Conservation (phyloP, 139 green algal genomes). For the Auxenochlorella pyrenoidosa region DNA sequence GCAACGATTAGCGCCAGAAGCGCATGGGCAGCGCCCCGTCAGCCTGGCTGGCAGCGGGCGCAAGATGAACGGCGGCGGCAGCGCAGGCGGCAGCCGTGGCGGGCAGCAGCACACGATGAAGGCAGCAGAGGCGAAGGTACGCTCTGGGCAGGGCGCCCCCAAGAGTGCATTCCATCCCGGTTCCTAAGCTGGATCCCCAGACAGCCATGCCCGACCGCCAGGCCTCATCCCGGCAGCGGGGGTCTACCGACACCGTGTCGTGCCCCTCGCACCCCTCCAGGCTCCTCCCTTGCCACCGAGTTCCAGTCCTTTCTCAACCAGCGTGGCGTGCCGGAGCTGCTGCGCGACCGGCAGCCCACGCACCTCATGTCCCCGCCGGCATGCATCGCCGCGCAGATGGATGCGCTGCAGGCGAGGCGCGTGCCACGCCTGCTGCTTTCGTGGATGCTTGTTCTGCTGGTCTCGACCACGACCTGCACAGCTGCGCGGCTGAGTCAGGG, state of each 20-base stretch:
- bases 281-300: neutral
- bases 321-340: neutral
- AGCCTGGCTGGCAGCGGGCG: neutral
- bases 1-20: too few species aligned
- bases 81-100: neutral
- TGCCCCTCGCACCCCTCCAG: neutral
- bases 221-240: too few species aligned
- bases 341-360: neutral
- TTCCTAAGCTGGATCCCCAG: too few species aligned
- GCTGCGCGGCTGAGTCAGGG: neutral
- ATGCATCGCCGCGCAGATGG: neutral
- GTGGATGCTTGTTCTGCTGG: neutral
- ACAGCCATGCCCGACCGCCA: too few species aligned
- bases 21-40: too few species aligned
- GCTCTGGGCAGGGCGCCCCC: neutral
- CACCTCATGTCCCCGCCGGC: slow-evolving; percentile 3
- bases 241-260: too few species aligned
- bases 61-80: neutral
- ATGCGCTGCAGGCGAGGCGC: slow-evolving; percentile 42
- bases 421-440: neutral
- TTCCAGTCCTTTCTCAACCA: neutral
- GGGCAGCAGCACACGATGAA: neutral
- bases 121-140: neutral
- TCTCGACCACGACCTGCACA: neutral
- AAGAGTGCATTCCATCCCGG: too few species aligned